Base-by-base conservation (phyloP, 768 basidiomycete genomes). In the Floccularia luteovirens region DNA sequence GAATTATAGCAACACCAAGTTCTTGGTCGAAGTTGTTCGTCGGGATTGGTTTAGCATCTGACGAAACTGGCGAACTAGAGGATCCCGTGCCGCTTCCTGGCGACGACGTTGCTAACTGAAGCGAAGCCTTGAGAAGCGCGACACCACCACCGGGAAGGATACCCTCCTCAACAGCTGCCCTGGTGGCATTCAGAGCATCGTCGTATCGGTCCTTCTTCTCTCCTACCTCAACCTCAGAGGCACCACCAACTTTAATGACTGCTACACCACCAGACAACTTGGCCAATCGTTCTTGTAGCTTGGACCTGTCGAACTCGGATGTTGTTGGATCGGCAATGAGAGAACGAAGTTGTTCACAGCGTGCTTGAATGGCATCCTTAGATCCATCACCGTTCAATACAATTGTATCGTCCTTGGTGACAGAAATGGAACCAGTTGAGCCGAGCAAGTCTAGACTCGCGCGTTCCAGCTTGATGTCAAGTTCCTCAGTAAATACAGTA, bases 151-250 rank as follows among this genome's bases (percentile, higher is more conserved):
- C 94, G 38, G 94, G 94, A 24, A 98, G 83, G 54, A 97, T 96
- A 57, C 94, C 94, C 62, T 99, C 93, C 66, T 97, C 94, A 22
- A 98, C 94, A 32, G 94, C 92, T 19, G 94, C 94, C 28, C 94
- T 85, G 3, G 94, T 98, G n/a, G 93, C 92, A 60, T 96, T 96
- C 34, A 97, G 74, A 1, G 93, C 93, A 56, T 94, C 91, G 50
- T 97, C 93, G 55, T 96, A 97, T 25, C 93, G 76, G 60, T 98
- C 94, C 79, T 98, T 96, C 89, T 97, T 98, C 77, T 98, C 94
- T 5, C 93, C 75, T 44, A 98, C 94, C 66, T 97, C 94, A 38
- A 97, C 94, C 62, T 98, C 94, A 38, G 75, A 79, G 17, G 82
- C 68, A 13, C 94, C 94, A 41, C 94, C 94, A 46, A 97, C 94